These are phyloP conservation scores for Rhizopus delemar DNA, from an alignment of 371 early-diverging fungal species.

Conservation along the genomic window DNA sequence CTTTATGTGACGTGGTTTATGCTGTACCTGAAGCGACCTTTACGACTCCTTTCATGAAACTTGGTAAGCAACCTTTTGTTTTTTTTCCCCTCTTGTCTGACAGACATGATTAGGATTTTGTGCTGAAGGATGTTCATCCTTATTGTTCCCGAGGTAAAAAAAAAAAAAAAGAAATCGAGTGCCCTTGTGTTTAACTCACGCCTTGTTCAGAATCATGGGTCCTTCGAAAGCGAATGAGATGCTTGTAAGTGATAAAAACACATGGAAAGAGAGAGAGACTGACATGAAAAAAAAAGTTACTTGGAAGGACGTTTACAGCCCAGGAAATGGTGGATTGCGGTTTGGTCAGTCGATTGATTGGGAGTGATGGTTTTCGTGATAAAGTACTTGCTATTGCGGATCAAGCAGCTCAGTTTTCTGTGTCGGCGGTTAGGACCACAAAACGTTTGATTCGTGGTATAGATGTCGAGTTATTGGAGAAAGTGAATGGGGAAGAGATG, in stretches of 20 bases:
- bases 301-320: conserved; percentile 59
- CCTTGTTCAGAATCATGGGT: conserved; percentile 53
- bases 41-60: conserved; percentile 69
- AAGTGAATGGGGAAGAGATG: conserved; percentile 57
- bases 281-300: conserved; percentile 4
- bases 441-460: conserved; percentile 56
- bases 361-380: conserved; percentile 54
- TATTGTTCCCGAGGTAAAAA: conserved; percentile 53
- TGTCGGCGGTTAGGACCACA: conserved; percentile 58
- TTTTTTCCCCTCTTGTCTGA: neutral
- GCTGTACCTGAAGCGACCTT: conserved; percentile 63
- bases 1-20: conserved; percentile 72
- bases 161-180: neutral
- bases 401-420: conserved; percentile 51
- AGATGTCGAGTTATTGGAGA: conserved; percentile 48
- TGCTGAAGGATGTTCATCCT: conserved; percentile 70
- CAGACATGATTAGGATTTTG: conserved; percentile 44
- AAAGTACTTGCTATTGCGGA: conserved; percentile 51
- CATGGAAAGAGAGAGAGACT: too few species aligned
- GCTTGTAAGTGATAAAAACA: conserved; percentile 28
- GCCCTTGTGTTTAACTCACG: neutral
- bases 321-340: conserved; percentile 56
- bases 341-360: conserved; percentile 55
- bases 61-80: conserved; percentile 32
- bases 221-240: conserved; percentile 67